Evolutionary conservation across 2,329 filamentous ascomycete species (phyloP).

Genomic region (Talaromyces atroroseus): DNA sequence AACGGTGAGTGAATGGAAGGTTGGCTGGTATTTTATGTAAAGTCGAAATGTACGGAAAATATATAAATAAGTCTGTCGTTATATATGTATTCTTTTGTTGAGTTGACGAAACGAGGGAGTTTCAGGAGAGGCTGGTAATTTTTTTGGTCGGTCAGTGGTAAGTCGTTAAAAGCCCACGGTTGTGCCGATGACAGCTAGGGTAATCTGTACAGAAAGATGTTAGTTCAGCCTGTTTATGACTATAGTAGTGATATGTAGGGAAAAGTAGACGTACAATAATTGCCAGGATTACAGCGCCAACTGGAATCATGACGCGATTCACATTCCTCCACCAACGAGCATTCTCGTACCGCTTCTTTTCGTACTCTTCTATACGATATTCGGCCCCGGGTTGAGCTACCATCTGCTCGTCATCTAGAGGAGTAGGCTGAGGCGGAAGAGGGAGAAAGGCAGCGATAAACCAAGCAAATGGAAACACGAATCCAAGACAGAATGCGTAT

Average conservation of each 20-base stretch:
- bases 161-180: conserved; percentile 10
- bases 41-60: not conserved
- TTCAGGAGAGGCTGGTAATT: not conserved
- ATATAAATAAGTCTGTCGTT: not conserved
- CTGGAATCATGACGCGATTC: conserved; percentile 56
- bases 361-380: conserved; percentile 39
- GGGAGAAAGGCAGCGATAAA: conserved; percentile 72
- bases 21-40: not conserved
- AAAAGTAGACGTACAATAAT: conserved; percentile 45
- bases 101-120: not conserved
- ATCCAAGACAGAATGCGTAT: conserved; percentile 68
- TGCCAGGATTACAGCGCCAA: conserved; percentile 52
- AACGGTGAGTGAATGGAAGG: not conserved
- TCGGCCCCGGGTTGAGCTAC: conserved; percentile 41
- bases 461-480: conserved; percentile 78
- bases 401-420: conserved; percentile 46
- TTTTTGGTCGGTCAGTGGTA: not conserved
- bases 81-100: not conserved
- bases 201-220: conserved; percentile 9
- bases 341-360: conserved; percentile 51
- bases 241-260: not conserved
- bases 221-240: not conserved
- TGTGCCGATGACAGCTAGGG: conserved; percentile 15
- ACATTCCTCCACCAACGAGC: conserved; percentile 61
- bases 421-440: conserved; percentile 55